Base-by-base conservation (phyloP, 2,329 filamentous ascomycete genomes). In the Nigrograna mackinnonii region DNA sequence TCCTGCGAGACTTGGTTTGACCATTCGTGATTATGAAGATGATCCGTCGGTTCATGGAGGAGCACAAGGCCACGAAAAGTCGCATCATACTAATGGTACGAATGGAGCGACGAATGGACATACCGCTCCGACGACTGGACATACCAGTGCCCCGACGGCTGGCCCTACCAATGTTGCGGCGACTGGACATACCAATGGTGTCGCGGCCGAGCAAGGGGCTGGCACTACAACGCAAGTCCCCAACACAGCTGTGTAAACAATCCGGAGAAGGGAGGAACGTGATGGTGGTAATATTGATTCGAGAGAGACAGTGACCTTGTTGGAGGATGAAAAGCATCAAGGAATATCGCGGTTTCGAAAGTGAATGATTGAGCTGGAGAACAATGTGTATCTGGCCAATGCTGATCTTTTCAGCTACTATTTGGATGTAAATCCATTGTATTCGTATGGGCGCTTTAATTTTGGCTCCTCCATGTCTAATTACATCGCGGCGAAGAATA, bases 1-100 rank as follows among this genome's bases (percentile, higher is more conserved):
- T 34, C 79, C 82, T 7, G 67, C 72, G 4, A 67, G 72, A 12
- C 69, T 87, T 11, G 83, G 83, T 5, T 69, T 84, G 14, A 52
- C 65, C 24, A 76, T 78, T 43, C 63, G 66, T 41, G 75, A 77
- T 49, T 78, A 78, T 54, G 66, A 71, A 24, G 66, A 70, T 39
- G 70, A 72, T 44, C 33, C 31, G n/a, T n/a, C 17, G 3, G 36
- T 43, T 4, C n/a, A 9, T 12, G 24, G 14, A 7, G 18, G 17
- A 4, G 22, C 24, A 9, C 22, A 37, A 12, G 34, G 34, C 16
- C 34, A 36, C 17, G 34, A 36, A 36, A 36, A 36, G 34, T 20
- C n/a, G 11, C 9, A n/a, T 9, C 24, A 28, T 28, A 33, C 16
- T 33, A 33, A 33, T 33, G 31, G 31, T 33, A 17, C 9, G n/a